These are phyloP conservation scores for Hemileccinum rubropunctum DNA, from an alignment of 768 basidiomycete species.

Conservation along the genomic window DNA sequence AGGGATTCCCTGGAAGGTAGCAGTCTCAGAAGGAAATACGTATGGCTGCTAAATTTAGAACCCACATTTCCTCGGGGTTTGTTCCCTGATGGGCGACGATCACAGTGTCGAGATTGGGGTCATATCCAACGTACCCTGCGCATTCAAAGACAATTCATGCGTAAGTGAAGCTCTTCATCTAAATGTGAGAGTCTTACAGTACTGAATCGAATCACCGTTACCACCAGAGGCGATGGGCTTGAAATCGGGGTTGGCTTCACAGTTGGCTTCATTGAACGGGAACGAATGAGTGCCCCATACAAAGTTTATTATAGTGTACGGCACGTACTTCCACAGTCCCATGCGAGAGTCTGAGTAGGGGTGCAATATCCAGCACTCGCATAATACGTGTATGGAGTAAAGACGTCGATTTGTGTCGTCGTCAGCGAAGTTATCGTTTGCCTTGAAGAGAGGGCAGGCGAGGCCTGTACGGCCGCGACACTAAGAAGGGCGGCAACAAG, in stretches of 20 bases:
- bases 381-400: constrained; percentile 48
- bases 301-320: neutral
- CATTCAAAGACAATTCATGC: neutral
- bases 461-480: constrained; percentile 10
- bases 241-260: constrained; percentile 47
- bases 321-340: constrained; percentile 54
- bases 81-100: constrained; percentile 41
- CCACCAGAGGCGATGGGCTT: constrained; percentile 48
- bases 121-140: constrained; percentile 55
- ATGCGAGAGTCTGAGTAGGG: constrained; percentile 40
- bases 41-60: neutral
- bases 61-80: constrained; percentile 29
- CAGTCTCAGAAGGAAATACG: neutral
- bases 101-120: constrained; percentile 35
- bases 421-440: constrained; percentile 41
- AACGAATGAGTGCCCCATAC: neutral
- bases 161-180: neutral
- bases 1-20: constrained; percentile 29
- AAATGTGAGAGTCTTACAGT: constrained; percentile 32
- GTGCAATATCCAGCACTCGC: constrained; percentile 52
- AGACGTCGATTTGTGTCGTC: constrained; percentile 39
- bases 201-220: constrained; percentile 40
- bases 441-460: constrained; percentile 30
- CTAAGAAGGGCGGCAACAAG: constrained; percentile 16
- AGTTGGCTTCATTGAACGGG: constrained; percentile 35